Base-by-base conservation (phyloP, 2,329 filamentous ascomycete genomes). In the Neophaeococcomyces mojaviensis region DNA sequence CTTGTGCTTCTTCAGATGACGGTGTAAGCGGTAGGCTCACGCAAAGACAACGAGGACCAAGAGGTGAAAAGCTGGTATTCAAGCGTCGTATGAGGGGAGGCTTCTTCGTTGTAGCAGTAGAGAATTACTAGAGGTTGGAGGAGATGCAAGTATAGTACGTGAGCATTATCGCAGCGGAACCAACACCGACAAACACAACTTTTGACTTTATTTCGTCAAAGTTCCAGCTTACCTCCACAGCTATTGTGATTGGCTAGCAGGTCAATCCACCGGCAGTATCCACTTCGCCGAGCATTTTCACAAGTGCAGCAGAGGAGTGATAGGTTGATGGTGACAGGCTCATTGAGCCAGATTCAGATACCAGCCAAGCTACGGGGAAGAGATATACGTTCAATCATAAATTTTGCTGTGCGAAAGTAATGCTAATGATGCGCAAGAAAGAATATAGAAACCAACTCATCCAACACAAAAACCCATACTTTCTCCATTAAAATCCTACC, bases 181-280 rank as follows among this genome's bases (percentile, higher is more conserved):
- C 16, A n/a, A 13, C 5, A 26, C 20, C 26, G 22, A 13, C 19
- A n/a, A n/a, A 26, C 37, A n/a, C 19, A 13, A 20, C 12, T 13
- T n/a, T 39, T n/a, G 35, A 39, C 22, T 39, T 20, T 28, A 10
- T 28, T 28, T 6, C 24, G 37, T 24, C 19, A 39, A 35, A 39
- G 8, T 39, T 20, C 19, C 18, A 39, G 37, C 37, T 39, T 39
- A 39, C 37, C 26, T 39, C 37, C 20, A 20, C 37, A 39, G 13
- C 19, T 20, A 26, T 16, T 13, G 6, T 39, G 37, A 39, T 39
- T 39, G 37, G 37, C 37, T 7, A 6, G 15, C 24, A n/a, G n/a
- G n/a, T n/a, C n/a, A n/a, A n/a, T n/a, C n/a, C n/a, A n/a, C n/a
- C n/a, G n/a, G n/a, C n/a, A n/a, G n/a, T n/a, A n/a, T n/a, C n/a